phyloP scores from a whole-genome alignment of 164 flowering plant genomes.

The Akebia trifoliata region DNA sequence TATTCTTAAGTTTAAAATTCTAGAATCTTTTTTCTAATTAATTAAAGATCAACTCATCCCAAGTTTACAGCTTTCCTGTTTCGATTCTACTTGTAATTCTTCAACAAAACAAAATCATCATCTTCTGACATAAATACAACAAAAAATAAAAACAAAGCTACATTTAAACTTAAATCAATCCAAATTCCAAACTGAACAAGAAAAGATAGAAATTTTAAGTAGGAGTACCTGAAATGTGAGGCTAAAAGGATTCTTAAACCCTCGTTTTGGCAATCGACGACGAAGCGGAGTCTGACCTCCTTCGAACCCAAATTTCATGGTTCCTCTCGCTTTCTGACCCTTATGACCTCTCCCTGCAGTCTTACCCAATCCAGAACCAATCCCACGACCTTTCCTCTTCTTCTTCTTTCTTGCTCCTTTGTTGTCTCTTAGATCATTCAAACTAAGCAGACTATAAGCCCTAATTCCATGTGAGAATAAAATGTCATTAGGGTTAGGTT shows the following conservation, averaged over 20 bases:
- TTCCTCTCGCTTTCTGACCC: constrained; percentile 90
- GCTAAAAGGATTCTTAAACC: constrained; percentile 82
- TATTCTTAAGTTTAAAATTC: too few relatives aligned
- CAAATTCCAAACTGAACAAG: not conserved
- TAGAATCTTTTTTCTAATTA: not conserved
- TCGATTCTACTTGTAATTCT: too few relatives aligned
- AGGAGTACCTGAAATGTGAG: constrained; percentile 71
- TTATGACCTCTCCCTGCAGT: constrained; percentile 94
- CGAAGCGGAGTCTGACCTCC: constrained; percentile 98
- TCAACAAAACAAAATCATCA: too few relatives aligned
- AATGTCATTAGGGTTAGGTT: not conserved
- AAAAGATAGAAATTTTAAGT: not conserved
- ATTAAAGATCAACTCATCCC: not conserved
- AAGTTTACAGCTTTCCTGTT: not conserved
- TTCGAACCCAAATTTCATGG: constrained; percentile 78
- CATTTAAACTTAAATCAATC: not conserved
- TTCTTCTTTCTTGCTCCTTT: constrained; percentile 76
- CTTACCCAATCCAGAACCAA: constrained; percentile 93
- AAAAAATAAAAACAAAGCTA: not conserved
- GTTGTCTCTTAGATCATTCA: constrained; percentile 79
- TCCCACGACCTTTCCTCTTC: constrained; percentile 91
- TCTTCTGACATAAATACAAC: not conserved
- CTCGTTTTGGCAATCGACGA: constrained; percentile 76
- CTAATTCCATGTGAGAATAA: constrained; percentile 23
- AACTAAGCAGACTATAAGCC: constrained; percentile 53